Percentiles rank a stretch among this genome's conserved stretches.
Evolutionary conservation across 192 early-diverging fungal genomes (phyloP).

Genomic region (Entrophospora sp.): DNA sequence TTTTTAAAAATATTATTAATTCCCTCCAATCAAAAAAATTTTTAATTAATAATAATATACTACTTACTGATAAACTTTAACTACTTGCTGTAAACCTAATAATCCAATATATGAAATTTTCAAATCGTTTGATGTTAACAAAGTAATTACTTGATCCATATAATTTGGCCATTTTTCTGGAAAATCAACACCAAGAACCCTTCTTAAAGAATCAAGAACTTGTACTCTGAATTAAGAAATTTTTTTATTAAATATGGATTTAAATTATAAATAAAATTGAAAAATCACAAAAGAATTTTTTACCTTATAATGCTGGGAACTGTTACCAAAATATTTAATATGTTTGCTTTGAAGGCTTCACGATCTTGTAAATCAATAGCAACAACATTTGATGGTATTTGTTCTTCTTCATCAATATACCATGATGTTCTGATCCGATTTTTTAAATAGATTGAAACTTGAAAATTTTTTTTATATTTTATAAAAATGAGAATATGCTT

Average conservation of each 20-base stretch:
- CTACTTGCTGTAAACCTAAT: conserved; percentile 67
- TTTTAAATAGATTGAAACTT: conserved; percentile 85
- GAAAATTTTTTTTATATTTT: conserved; percentile 15
- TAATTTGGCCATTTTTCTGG: conserved; percentile 76
- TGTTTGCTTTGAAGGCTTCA: conserved; percentile 4
- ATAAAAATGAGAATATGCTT: too few relatives aligned
- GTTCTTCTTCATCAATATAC: conserved; percentile 38
- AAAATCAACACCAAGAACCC: conserved; percentile 72
- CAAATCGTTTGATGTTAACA: conserved; percentile 58
- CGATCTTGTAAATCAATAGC: conserved; percentile 5
- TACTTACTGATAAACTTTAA: conserved; percentile 68
- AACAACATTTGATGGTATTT: neutral
- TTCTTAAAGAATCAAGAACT: conserved; percentile 65
- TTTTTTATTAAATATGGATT: conserved; percentile 17
- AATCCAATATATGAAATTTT: conserved; percentile 69
- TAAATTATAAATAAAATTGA: too few relatives aligned
- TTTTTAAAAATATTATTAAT: too few relatives aligned
- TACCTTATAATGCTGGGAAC: conserved; percentile 67
- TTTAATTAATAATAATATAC: too few relatives aligned
- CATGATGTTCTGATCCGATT: conserved; percentile 71
- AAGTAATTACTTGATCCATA: conserved; percentile 50
- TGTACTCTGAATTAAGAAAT: too few relatives aligned
- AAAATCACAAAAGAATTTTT: too few relatives aligned
- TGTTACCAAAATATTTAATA: conserved; percentile 18
- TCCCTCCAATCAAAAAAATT: too few relatives aligned